These are phyloP conservation scores for Aspergillus sp. DNA, from an alignment of 2,329 filamentous ascomycete species.

Conservation along the genomic window DNA sequence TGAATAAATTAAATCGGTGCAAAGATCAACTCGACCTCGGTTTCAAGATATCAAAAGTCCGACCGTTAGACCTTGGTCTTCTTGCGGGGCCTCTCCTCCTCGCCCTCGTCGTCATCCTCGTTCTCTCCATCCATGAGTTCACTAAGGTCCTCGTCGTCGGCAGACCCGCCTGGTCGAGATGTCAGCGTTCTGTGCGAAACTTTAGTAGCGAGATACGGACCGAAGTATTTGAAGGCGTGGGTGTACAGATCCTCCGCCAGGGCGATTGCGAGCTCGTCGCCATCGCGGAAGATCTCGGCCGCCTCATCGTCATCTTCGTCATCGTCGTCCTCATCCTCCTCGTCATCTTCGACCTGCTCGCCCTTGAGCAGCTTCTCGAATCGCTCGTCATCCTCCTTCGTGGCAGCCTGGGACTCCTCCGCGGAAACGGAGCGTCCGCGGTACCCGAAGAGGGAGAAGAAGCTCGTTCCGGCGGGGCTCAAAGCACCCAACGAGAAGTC, in stretches of 20 bases:
- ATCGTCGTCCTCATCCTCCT: conserved; percentile 51
- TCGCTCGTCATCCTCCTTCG: conserved; percentile 60
- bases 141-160: conserved; percentile 58
- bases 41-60: conserved; percentile 7
- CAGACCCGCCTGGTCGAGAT: conserved; percentile 61
- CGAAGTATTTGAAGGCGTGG: conserved; percentile 85
- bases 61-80: conserved; percentile 37
- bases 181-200: background rate
- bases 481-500: conserved; percentile 40
- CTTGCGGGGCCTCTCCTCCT: conserved; percentile 48
- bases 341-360: conserved; percentile 50
- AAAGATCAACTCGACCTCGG: conserved; percentile 6
- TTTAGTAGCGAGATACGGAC: conserved; percentile 54
- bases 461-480: conserved; percentile 67
- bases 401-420: conserved; percentile 67
- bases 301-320: conserved; percentile 66
- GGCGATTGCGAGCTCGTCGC: conserved; percentile 76
- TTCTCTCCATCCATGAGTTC: conserved; percentile 63
- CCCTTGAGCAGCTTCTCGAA: conserved; percentile 51
- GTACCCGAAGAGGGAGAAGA: conserved; percentile 90
- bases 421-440: conserved; percentile 67
- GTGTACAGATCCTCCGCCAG: conserved; percentile 89
- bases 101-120: conserved; percentile 44
- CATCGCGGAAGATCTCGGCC: conserved; percentile 83
- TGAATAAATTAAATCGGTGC: conserved; percentile 12